Conservation (phyloP, 2,329 filamentous ascomycete genomes). For the Penicillium glabrum region DNA sequence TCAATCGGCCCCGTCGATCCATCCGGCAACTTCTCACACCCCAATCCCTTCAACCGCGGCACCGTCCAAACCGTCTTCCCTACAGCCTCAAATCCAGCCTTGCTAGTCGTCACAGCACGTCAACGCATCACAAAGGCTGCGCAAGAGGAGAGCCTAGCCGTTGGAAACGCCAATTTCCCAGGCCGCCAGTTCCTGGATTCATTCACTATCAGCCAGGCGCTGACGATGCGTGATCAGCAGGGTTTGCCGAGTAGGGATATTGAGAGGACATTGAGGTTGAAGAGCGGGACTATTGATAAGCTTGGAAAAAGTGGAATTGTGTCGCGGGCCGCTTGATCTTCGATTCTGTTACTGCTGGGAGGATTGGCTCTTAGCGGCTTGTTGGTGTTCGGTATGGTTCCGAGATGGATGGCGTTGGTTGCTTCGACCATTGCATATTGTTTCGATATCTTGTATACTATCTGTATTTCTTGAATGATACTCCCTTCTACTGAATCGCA, state of each 20-base stretch:
- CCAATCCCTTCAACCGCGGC: conserved; percentile 50
- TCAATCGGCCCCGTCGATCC: conserved; percentile 59
- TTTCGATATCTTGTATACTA: neutral
- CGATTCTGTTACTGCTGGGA: neutral
- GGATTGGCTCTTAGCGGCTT: neutral
- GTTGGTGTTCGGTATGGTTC: neutral
- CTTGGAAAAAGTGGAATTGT: conserved; percentile 40
- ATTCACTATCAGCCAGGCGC: conserved; percentile 49
- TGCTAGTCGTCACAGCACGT: conserved; percentile 55
- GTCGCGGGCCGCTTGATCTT: conserved; percentile 16
- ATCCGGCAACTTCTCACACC: conserved; percentile 56
- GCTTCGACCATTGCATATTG: neutral
- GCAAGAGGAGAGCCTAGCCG: conserved; percentile 54
- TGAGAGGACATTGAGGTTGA: conserved; percentile 47
- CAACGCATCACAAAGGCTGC: conserved; percentile 52
- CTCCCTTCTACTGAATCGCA: neutral
- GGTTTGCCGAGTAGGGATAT: conserved; percentile 38
- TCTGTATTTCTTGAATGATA: neutral
- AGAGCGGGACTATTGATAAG: conserved; percentile 42
- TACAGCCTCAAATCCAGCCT: conserved; percentile 51
- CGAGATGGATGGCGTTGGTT: neutral
- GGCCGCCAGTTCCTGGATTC: conserved; percentile 52
- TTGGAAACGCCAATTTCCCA: conserved; percentile 35
- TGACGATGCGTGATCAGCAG: conserved; percentile 50
- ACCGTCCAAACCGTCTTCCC: conserved; percentile 39